Percentiles rank a stretch among this genome's conserved stretches.
These are phyloP conservation scores for Hypoxylon rickii DNA, from an alignment of 495 filamentous ascomycete species.

Conservation along the genomic window DNA sequence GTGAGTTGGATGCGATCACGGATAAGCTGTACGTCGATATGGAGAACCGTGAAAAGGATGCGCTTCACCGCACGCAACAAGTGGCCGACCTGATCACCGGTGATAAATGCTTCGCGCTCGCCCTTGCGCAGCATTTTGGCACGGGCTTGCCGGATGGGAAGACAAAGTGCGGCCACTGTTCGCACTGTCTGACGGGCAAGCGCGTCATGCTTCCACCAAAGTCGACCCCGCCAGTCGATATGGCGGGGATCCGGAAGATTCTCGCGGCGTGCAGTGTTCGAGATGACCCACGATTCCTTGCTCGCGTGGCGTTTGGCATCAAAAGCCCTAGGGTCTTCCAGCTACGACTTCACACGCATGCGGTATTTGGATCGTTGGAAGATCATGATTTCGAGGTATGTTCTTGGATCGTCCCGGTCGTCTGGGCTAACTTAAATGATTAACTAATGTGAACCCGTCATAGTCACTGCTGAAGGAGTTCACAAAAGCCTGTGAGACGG, in stretches of 20 bases:
- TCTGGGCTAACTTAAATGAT: neutral
- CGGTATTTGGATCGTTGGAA: constrained; percentile 55
- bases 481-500: constrained; percentile 28
- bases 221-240: constrained; percentile 38
- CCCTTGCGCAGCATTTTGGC: constrained; percentile 60
- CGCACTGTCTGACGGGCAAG: constrained; percentile 52
- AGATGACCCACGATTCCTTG: constrained; percentile 61
- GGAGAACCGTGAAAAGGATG: constrained; percentile 53
- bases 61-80: constrained; percentile 49
- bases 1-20: constrained; percentile 45
- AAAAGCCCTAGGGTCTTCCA: constrained; percentile 53
- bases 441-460: neutral
- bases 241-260: constrained; percentile 41
- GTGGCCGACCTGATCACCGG: constrained; percentile 57
- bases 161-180: constrained; percentile 56
- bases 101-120: constrained; percentile 49
- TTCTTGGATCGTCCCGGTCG: neutral
- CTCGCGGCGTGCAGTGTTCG: constrained; percentile 44
- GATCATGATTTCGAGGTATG: constrained; percentile 55
- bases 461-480: constrained; percentile 40
- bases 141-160: constrained; percentile 49
- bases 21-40: constrained; percentile 53
- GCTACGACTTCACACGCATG: constrained; percentile 47
- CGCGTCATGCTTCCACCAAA: constrained; percentile 40
- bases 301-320: constrained; percentile 62